Conservation (phyloP, 805 yeast species). For the Spathaspora hagerdaliae region DNA sequence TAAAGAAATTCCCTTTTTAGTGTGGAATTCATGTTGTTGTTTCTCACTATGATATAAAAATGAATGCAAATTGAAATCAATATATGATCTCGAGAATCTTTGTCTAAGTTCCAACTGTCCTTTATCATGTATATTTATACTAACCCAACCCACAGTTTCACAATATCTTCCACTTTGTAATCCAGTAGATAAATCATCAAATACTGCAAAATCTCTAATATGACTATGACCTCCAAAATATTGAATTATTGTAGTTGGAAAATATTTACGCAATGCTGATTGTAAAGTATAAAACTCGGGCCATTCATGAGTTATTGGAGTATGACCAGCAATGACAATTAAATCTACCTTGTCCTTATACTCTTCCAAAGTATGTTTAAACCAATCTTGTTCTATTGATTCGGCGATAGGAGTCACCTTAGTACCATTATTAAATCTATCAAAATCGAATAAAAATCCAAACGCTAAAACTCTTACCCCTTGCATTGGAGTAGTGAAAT, state of each 20-base stretch:
- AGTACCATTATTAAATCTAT: constrained; percentile 53
- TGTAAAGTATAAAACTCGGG: constrained; percentile 49
- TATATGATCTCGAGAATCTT: constrained; percentile 57
- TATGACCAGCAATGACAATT: constrained; percentile 71
- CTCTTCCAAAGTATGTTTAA: constrained; percentile 39
- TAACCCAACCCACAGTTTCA: constrained; percentile 89
- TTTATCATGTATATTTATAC: constrained; percentile 40
- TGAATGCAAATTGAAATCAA: constrained; percentile 76
- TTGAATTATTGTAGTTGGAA: constrained; percentile 66
- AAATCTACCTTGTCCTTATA: constrained; percentile 49
- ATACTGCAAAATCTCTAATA: constrained; percentile 72
- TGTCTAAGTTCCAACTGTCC: constrained; percentile 8
- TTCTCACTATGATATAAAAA: constrained; percentile 56
- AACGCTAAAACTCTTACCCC: constrained; percentile 56
- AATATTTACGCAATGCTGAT: constrained; percentile 47
- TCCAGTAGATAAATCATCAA: constrained; percentile 67
- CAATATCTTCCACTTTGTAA: constrained; percentile 92
- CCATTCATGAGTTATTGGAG: constrained; percentile 59
- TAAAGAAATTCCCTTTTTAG: constrained; percentile 50
- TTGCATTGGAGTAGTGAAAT: constrained; percentile 59
- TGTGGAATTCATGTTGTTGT: constrained; percentile 37
- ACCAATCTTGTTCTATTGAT: constrained; percentile 61
- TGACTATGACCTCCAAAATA: constrained; percentile 95
- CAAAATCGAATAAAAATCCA: constrained; percentile 78
- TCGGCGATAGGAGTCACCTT: constrained; percentile 60